Evolutionary conservation across 768 basidiomycete species (phyloP), one percentile per base, ranked within the genome.

Genomic region (Paxillus involutus): DNA sequence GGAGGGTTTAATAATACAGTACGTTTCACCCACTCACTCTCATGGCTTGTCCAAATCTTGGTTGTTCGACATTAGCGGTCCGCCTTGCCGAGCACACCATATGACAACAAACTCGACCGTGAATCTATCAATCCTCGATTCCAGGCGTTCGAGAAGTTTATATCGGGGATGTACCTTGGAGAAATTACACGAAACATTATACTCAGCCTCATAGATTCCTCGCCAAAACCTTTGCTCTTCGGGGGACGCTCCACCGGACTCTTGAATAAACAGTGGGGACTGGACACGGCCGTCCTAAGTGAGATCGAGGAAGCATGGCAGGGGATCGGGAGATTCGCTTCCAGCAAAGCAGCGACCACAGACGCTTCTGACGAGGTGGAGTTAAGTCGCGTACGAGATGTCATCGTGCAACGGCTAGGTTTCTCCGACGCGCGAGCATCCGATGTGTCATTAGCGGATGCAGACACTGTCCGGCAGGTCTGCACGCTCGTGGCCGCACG

Each of bases 111-210:
- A 56, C 76, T 98, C 19, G 97, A 99, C 71, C 87, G 97, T 48
- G 83, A 89, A 64, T 92, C 89, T 53, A 98, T 98, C 73, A 99
- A 99, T 64, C 94, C 95, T 26, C 78, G 81, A 35, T 88, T 82
- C 68, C 97, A 98, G 69, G 91, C 91, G 2, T 98, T 94, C 67
- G 97, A 99, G 73, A 99, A 98, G 76, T 93, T 97, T 75, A 89
- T 99, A 61, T 97, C 94, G 2, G 97, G 97, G 52, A 98, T 99
- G 96, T 99, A 99, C 71, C 83, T 98, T 39, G 97, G 97, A 52
- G 97, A 99, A 73, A 83, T 98, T 57, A 81, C 88, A 24, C 88
- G 97, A 37, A 90, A 91, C 65, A 75, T 96, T 62, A 78, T 98
- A 49, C 78, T 94, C 30, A 81, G 91, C 46, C 75, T 98, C 58